Evolutionary conservation across 495 filamentous ascomycete genomes (phyloP), one percentile per base, ranked within the genome.

Genomic region (Thermothielavioides terrestris): DNA sequence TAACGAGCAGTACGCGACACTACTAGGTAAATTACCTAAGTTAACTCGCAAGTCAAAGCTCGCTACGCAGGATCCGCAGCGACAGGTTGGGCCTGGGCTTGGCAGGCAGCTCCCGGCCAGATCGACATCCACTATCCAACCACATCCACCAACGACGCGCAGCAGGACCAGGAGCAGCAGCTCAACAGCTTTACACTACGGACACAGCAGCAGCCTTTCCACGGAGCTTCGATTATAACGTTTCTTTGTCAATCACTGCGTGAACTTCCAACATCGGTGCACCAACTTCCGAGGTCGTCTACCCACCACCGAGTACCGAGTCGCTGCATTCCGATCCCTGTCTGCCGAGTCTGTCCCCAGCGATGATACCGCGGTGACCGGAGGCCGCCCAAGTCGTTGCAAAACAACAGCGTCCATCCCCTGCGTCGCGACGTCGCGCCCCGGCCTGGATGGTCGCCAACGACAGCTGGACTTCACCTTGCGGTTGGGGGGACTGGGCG

Each of bases 291-390:
- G n/a, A n/a, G n/a, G n/a, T n/a, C n/a, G n/a, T n/a, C n/a, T n/a
- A n/a, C n/a, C n/a, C n/a, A n/a, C n/a, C n/a, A n/a, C n/a, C 35
- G 26, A 36, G 20, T 18, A 42, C 25, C 27, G 31, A 28, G 44
- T 10, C 44, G 30, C 25, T 32, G 37, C 43, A 39, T 52, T 27
- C 22, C 11, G 15, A 3, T 26, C 23, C 6, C 22, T 21, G 7
- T 1, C 2, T 4, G 21, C 21, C 6, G 30, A 27, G 7, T 1
- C 2, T 4, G 21, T 27, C 39, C n/a, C 37, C 27, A 44, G 62
- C 49, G 49, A 68, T 66, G 63, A 66, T 65, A 63, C 57, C 62
- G 57, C 58, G 52, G 55, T 68, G 54, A 66, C 41, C n/a, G 42
- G 38, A 39, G 18, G 45, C 43, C 37, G 46, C 23, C 15, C 50